Base-by-base conservation (phyloP, 495 filamentous ascomycete genomes). In the Bombardia bombarda region DNA sequence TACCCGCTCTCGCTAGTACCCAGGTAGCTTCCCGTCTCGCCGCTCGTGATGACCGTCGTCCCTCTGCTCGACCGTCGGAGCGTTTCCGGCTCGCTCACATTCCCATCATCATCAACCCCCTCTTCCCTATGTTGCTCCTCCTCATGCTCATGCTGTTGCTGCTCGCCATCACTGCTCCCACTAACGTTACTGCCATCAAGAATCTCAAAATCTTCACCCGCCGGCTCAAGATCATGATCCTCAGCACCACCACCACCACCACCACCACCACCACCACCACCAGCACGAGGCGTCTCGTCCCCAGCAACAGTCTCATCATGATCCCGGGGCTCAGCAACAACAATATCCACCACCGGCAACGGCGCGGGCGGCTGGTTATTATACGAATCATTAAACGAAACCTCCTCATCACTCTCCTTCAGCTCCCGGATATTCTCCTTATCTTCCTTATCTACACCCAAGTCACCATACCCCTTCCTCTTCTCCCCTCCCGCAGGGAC, bases 31-130 rank as follows among this genome's bases (percentile, higher is more conserved):
- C 54, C 55, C 19, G 82, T 81, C n/a, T n/a, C n/a, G n/a, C n/a
- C n/a, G 48, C 82, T 78, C 8, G 83, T 84, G 51, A 72, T 64
- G 31, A 74, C 67, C 28, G 67, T 73, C 37, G 65, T 69, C 0
- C 57, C 63, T 0, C 55, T 43, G 42, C 60, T 65, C 4, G 56
- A 54, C 30, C 57, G 41, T 14, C 64, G 46, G 7, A 56, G 47
- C 2, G 51, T 59, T 12, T 49, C 55, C 1, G 50, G 43, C 22
- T 68, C 63, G 42, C 51, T 57, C 13, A n/a, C 39, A 12, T 50
- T 40, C 13, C 41, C 49, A 7, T 49, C 54, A 8, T 49, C 20
- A 8, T 45, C 48, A 25, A 42, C 51, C 45, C 38, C 40, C 41
- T 58, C 53, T 41, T 55, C 50, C 35, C 23, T 38, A 9, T 26